phyloP scores from a whole-genome alignment of 2,329 filamentous ascomycete genomes.

The Didymella sp. region DNA sequence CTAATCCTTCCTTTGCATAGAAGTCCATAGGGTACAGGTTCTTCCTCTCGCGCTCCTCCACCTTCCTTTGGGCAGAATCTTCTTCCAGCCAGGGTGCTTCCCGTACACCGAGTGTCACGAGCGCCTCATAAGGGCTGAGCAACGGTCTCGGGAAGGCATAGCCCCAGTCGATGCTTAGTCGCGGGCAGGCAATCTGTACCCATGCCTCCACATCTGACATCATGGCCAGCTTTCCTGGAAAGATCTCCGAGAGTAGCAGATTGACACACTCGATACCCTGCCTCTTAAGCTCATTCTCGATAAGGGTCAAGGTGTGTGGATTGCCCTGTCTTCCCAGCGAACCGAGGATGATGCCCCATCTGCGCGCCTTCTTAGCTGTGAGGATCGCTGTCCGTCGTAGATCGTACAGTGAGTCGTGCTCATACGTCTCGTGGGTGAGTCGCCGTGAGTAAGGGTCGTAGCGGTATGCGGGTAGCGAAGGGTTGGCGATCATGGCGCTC shows the following conservation, averaged over 20 bases:
- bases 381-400: constrained; percentile 79
- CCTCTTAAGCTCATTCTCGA: constrained; percentile 76
- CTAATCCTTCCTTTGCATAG: constrained; percentile 89
- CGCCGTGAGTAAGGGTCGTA: constrained; percentile 97
- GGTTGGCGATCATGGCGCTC: constrained; percentile 99
- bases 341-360: constrained; percentile 95
- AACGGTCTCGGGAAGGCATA: constrained; percentile 91
- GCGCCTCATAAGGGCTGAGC: constrained; percentile 91
- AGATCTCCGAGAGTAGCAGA: constrained; percentile 90
- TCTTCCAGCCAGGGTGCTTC: constrained; percentile 68
- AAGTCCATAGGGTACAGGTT: constrained; percentile 97
- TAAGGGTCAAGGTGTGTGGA: constrained; percentile 85
- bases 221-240: constrained; percentile 90
- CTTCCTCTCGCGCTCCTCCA: constrained; percentile 52
- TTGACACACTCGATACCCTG: constrained; percentile 83
- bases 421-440: constrained; percentile 89
- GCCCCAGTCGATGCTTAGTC: constrained; percentile 97
- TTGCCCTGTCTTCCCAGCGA: constrained; percentile 94
- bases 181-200: constrained; percentile 98
- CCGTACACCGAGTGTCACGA: constrained; percentile 82
- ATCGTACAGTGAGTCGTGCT: constrained; percentile 87
- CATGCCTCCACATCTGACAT: constrained; percentile 95
- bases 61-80: constrained; percentile 29
- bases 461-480: constrained; percentile 84
- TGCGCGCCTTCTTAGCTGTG: constrained; percentile 76